Evolutionary conservation across 2,329 filamentous ascomycete species (phyloP).

Genomic region (Colletotrichum melonis): DNA sequence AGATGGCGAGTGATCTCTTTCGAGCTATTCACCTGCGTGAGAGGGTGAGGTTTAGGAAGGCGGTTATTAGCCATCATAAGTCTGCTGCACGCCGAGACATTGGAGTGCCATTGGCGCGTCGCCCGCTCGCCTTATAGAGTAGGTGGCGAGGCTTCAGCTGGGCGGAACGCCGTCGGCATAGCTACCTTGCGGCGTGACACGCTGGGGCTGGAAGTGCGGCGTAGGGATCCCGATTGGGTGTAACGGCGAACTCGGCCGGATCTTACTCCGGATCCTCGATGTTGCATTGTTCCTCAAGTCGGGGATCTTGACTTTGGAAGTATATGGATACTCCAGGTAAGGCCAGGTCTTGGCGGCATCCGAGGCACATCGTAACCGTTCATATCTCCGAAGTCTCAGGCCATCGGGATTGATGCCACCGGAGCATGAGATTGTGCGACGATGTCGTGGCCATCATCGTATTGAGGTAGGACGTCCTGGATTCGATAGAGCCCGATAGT

Average conservation of each 20-base stretch:
- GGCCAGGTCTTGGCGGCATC: not conserved
- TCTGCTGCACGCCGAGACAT: not conserved
- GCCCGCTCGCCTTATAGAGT: not conserved
- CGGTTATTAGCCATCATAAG: not conserved
- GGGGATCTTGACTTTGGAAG: not conserved
- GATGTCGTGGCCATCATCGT: not conserved
- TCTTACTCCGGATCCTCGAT: not conserved
- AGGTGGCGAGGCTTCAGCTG: not conserved
- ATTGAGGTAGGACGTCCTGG: no score
- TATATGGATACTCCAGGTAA: not conserved
- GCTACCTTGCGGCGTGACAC: not conserved
- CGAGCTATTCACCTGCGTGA: not conserved
- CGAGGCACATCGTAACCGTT: not conserved
- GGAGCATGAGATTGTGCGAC: not conserved
- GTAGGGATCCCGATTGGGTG: not conserved
- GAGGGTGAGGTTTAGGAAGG: not conserved
- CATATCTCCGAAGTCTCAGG: not conserved
- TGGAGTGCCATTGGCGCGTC: not conserved
- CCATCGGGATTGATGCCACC: not conserved
- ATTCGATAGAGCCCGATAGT: not conserved
- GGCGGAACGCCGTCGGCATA: slow-evolving; percentile 18
- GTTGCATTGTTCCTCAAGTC: not conserved
- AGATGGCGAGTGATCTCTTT: not conserved
- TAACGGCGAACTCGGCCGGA: not conserved
- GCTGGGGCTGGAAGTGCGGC: not conserved